Percentiles rank a stretch among this genome's conserved stretches.
phyloP scores from a whole-genome alignment of 2,329 filamentous ascomycete genomes.

The Sclerotinia nivalis region DNA sequence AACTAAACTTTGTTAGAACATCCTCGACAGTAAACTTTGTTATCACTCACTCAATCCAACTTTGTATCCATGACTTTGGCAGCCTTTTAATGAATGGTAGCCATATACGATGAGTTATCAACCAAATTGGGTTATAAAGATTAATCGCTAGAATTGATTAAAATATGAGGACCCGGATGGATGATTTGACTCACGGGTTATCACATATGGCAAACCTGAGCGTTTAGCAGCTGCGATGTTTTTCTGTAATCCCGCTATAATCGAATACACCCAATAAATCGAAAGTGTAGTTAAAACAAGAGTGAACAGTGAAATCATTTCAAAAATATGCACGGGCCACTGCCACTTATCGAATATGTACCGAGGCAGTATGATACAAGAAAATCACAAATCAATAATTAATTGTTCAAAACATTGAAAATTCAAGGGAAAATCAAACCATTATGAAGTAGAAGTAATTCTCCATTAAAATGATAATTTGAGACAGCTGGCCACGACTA shows the following conservation, averaged over 20 bases:
- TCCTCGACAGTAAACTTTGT: neutral
- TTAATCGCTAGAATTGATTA: constrained; percentile 46
- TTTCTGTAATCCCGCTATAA: constrained; percentile 42
- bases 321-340: constrained; percentile 3
- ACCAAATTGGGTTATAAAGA: constrained; percentile 56
- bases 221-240: constrained; percentile 54
- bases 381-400: neutral
- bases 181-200: constrained; percentile 51
- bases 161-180: neutral
- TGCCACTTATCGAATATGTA: neutral
- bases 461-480: neutral
- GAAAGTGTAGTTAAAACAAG: constrained; percentile 29
- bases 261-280: constrained; percentile 33
- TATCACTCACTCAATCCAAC: constrained; percentile 59
- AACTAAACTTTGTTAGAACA: constrained; percentile 41
- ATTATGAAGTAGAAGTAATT: neutral
- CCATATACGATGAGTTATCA: constrained; percentile 56
- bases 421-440: neutral
- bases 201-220: constrained; percentile 54
- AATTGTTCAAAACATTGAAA: neutral
- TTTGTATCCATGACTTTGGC: constrained; percentile 56
- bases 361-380: neutral
- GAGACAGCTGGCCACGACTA: neutral
- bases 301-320: constrained; percentile 34
- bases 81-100: constrained; percentile 56